These are phyloP conservation scores for Dictyostelium citrinum DNA, from an alignment of 78 protist species.

Conservation along the genomic window DNA sequence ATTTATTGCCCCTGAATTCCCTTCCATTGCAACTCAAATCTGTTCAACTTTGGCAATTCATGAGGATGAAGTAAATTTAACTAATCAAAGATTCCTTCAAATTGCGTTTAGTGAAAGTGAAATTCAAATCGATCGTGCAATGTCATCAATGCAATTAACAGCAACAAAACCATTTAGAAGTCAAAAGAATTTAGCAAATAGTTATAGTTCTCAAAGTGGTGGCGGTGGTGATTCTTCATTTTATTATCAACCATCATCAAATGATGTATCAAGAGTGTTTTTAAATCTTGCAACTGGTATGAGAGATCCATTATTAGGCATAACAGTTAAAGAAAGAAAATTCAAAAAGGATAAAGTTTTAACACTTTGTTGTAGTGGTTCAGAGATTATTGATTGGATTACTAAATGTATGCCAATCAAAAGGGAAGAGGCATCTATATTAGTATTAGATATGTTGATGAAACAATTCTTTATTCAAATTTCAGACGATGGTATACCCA, in stretches of 20 bases:
- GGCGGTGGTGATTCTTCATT: background rate
- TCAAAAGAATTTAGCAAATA: background rate
- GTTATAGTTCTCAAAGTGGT: background rate
- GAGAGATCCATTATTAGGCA: slow-evolving; percentile 58
- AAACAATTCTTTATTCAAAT: slow-evolving; percentile 16
- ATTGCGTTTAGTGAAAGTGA: slow-evolving; percentile 17
- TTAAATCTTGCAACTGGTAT: slow-evolving; percentile 54
- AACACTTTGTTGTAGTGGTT: slow-evolving; percentile 15
- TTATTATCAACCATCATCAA: background rate
- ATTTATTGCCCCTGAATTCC: slow-evolving; percentile 7
- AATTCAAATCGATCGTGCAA: background rate
- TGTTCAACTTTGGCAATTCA: background rate
- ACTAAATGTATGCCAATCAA: background rate
- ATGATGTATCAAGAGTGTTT: slow-evolving; percentile 10
- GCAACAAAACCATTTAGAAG: slow-evolving; percentile 18
- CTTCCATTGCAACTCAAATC: slow-evolving; percentile 4
- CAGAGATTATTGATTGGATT: slow-evolving; percentile 63
- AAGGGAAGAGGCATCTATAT: slow-evolving; percentile 15
- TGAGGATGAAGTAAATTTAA: slow-evolving; percentile 20
- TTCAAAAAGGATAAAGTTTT: slow-evolving; percentile 35
- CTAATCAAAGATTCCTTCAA: slow-evolving; percentile 32
- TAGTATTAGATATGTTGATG: slow-evolving; percentile 25
- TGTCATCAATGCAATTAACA: background rate
- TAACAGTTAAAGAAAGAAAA: slow-evolving; percentile 21
- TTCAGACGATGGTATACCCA: slow-evolving; percentile 26